Conservation (phyloP, 2,329 filamentous ascomycete genomes). For the Xylaria sp. region DNA sequence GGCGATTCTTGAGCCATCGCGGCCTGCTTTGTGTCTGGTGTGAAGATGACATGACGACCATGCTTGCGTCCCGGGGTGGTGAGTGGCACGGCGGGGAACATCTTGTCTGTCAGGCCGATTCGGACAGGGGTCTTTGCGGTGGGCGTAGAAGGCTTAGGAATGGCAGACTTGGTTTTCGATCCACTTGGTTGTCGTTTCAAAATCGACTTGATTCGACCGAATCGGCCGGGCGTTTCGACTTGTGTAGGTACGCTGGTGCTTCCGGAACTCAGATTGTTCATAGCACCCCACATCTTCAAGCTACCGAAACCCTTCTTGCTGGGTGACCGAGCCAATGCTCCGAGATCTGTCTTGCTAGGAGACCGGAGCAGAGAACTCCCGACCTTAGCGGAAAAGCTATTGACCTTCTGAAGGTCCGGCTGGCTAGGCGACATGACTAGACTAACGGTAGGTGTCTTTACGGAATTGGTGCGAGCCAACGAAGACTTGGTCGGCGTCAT, state of each 20-base stretch:
- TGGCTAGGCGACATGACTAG: slow-evolving; percentile 68
- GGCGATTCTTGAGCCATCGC: slow-evolving; percentile 62
- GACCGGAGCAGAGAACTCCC: slow-evolving; percentile 51
- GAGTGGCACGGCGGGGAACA: slow-evolving; percentile 62
- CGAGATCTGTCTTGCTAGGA: slow-evolving; percentile 55
- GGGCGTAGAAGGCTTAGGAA: slow-evolving; percentile 57
- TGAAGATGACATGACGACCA: slow-evolving; percentile 83
- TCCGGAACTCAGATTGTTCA: slow-evolving; percentile 55
- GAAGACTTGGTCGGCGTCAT: slow-evolving; percentile 85
- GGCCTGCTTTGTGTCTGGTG: slow-evolving; percentile 71
- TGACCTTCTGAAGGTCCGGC: slow-evolving; percentile 53
- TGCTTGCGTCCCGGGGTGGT: slow-evolving; percentile 75
- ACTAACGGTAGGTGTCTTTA: slow-evolving; percentile 64
- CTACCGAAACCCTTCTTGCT: slow-evolving; percentile 45
- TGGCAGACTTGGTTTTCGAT: slow-evolving; percentile 58
- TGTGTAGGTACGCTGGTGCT: slow-evolving; percentile 50
- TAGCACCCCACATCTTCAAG: slow-evolving; percentile 64
- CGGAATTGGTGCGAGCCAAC: slow-evolving; percentile 68
- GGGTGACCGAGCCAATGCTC: slow-evolving; percentile 52
- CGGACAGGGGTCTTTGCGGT: slow-evolving; percentile 61
- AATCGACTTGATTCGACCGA: slow-evolving; percentile 69
- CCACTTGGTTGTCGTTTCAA: slow-evolving; percentile 57
- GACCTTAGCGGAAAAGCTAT: slow-evolving; percentile 62
- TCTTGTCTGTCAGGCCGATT: slow-evolving; percentile 58
- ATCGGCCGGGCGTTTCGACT: slow-evolving; percentile 61